phyloP scores from a whole-genome alignment of 768 basidiomycete genomes.

The Serendipita indica region DNA sequence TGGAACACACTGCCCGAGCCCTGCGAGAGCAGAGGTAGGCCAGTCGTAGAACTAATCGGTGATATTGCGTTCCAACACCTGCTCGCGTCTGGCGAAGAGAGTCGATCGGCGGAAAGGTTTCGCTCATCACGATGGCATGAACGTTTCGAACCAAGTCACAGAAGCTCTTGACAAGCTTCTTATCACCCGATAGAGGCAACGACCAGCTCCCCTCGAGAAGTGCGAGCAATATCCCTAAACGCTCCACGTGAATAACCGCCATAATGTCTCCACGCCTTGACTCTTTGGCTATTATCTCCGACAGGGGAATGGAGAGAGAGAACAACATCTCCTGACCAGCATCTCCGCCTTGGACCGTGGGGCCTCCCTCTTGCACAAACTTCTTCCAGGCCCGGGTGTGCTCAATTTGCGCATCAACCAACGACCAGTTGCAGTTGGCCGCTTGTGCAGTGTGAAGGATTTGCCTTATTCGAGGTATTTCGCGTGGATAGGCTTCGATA shows the following conservation, averaged over 20 bases:
- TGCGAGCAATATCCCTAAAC: conserved; percentile 57
- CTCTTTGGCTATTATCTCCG: conserved; percentile 52
- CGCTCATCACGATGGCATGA: conserved; percentile 52
- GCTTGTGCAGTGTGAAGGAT: conserved; percentile 23
- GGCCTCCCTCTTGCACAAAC: conserved; percentile 46
- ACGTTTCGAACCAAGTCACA: conserved; percentile 45
- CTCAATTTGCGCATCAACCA: conserved; percentile 62
- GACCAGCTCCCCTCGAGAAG: conserved; percentile 75
- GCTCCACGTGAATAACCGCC: conserved; percentile 60
- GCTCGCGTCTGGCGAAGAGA: conserved; percentile 43
- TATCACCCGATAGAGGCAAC: conserved; percentile 28
- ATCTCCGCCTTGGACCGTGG: conserved; percentile 49
- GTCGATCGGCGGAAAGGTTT: conserved; percentile 53
- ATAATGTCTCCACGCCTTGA: conserved; percentile 69
- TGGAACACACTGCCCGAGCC: conserved; percentile 34
- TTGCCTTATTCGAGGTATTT: conserved; percentile 15
- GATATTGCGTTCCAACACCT: conserved; percentile 50
- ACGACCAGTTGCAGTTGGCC: conserved; percentile 77
- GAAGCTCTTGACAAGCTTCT: conserved; percentile 42
- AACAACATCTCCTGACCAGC: conserved; percentile 41
- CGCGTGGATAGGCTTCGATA: conserved; percentile 18
- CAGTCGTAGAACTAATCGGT: conserved; percentile 64
- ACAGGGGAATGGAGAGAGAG: conserved; percentile 44
- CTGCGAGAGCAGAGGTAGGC: conserved; percentile 64
- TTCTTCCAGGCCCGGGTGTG: conserved; percentile 67